These are phyloP conservation scores for Metroxylon sagu DNA, from an alignment of 176 grass and related monocot genomes.

Conservation along the genomic window DNA sequence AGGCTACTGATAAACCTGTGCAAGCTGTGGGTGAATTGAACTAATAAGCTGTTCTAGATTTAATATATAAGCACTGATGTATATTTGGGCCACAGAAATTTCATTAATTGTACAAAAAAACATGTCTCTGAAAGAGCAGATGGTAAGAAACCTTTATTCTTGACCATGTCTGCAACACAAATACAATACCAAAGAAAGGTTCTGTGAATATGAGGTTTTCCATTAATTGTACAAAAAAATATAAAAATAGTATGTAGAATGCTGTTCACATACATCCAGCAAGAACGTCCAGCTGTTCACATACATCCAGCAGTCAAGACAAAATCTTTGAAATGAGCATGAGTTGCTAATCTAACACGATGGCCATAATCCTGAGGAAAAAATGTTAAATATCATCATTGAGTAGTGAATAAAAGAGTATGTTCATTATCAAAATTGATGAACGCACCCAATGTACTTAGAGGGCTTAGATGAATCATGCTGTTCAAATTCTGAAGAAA, in stretches of 20 bases:
- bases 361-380: conserved; percentile 72
- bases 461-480: too few species aligned
- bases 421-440: too few species aligned
- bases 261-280: conserved; percentile 53
- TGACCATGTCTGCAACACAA: conserved; percentile 78
- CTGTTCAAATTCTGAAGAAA: too few species aligned
- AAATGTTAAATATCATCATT: not conserved
- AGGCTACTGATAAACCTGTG: too few species aligned
- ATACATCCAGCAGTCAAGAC: conserved; percentile 73
- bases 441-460: too few species aligned
- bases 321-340: conserved; percentile 95
- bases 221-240: conserved; percentile 1
- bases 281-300: conserved; percentile 53
- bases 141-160: conserved; percentile 96
- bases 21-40: too few species aligned
- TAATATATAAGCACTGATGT: too few species aligned
- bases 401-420: too few species aligned
- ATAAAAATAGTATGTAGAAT: not conserved
- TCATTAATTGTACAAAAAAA: too few species aligned
- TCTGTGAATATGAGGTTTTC: not conserved
- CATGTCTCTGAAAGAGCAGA: conserved; percentile 70
- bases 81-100: too few species aligned
- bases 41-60: too few species aligned
- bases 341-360: conserved; percentile 80
- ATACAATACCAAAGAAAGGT: not conserved